Conservation (phyloP, 306 rosid species). For the Acacia melanoxylon region DNA sequence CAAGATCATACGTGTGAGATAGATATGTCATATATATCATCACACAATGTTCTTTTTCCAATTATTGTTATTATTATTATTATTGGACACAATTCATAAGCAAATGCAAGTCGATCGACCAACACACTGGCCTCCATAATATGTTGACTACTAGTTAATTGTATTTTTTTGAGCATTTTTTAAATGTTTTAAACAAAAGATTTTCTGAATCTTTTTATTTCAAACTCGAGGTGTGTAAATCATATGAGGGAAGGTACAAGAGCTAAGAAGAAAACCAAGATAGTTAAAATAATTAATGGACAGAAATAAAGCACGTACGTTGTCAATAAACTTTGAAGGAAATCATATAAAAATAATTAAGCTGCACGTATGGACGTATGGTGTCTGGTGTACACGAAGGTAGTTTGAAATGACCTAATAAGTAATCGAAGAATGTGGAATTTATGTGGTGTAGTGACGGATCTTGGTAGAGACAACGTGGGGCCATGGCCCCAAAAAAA, state of each 20-base stretch:
- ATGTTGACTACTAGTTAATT: not conserved
- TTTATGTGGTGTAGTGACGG: too few species aligned
- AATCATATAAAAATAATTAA: not conserved
- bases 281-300: not conserved
- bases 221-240: not conserved
- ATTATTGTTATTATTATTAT: not conserved
- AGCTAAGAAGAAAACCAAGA: not conserved
- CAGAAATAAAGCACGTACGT: slow-evolving; percentile 20
- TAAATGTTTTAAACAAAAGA: not conserved
- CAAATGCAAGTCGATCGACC: too few species aligned
- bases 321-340: not conserved
- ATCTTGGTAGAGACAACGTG: too few species aligned
- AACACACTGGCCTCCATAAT: not conserved
- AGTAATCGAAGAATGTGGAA: too few species aligned
- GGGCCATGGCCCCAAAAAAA: too few species aligned
- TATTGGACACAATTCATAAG: too few species aligned
- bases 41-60: not conserved
- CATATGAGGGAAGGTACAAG: not conserved
- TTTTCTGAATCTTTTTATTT: not conserved
- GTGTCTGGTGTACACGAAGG: too few species aligned
- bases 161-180: not conserved
- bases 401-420: too few species aligned
- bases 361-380: not conserved
- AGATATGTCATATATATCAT: not conserved
- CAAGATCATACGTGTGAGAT: not conserved